Base-by-base conservation (phyloP, 129 eudicot genomes). In the Heracleum sosnowskyi region DNA sequence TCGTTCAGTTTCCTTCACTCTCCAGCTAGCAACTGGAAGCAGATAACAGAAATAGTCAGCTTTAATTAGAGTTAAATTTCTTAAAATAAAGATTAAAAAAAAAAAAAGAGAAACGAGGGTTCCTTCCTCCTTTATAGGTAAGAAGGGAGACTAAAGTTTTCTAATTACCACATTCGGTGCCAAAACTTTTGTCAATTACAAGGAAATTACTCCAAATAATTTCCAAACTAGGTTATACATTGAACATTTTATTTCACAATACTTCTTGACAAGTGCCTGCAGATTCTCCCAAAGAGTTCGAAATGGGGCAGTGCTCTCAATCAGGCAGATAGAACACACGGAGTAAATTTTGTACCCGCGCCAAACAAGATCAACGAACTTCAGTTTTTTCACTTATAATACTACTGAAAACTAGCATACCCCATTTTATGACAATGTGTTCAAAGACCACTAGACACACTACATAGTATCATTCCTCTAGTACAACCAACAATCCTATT, bases 1-100 rank as follows among this genome's bases (percentile, higher is more conserved):
- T 69, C 98, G 83, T 85, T 95, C 98, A 7, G 98, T 91, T 83
- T 95, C 98, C 88, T 95, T 95, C 66, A 95, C 98, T 82, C 97
- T 91, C 98, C 98, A 95, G 89, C 98, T 95, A 86, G 98, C 97
- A 83, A 95, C 98, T 95, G 87, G 55, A 82, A 72, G 79, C 73
- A 81, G 29, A 44, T 34, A 16, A 66, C 39, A 78, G 73, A 74
- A 20, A 36, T 72, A 24, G 24, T 78, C 70, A 64, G 22, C 9
- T 42, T 73, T 73, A 1, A 12, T 44, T 26, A 75, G 8, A 31
- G 51, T 18, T 66, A 29, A 57, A 29, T 74, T 16, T 4, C 16
- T 47, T 12, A 39, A 11, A n/a, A 26, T 15, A 62, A 40, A 2
- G 37, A 47, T 5, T 20, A 24, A 20, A 35, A 51, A 34, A 34